Evolutionary conservation across 331 rosid species (phyloP).

Genomic region (Malus hybrid): DNA sequence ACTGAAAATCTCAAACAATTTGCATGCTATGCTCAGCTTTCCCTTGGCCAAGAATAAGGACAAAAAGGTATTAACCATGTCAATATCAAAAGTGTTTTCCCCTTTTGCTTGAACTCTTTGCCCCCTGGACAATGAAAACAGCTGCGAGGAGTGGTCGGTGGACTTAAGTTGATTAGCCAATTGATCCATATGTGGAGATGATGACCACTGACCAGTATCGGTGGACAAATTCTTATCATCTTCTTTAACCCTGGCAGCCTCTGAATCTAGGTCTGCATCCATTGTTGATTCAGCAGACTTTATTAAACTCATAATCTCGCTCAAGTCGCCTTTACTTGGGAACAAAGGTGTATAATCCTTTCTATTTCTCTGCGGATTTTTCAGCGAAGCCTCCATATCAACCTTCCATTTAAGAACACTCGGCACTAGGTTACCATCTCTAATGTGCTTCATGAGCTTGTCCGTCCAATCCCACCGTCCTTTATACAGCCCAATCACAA

Average conservation of each 20-base stretch:
- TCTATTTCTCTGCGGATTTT: too few relatives aligned
- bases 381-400: too few relatives aligned
- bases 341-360: too few relatives aligned
- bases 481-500: conserved; percentile 54
- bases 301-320: conserved; percentile 43
- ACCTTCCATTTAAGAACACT: too few relatives aligned
- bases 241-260: conserved; percentile 18
- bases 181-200: conserved; percentile 74
- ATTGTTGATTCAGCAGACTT: conserved; percentile 13
- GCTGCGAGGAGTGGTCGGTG: conserved; percentile 19
- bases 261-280: conserved; percentile 2
- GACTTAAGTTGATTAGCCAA: conserved; percentile 48
- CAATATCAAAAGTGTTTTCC: conserved; percentile 46
- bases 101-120: conserved; percentile 60
- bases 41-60: conserved; percentile 84
- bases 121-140: conserved; percentile 43
- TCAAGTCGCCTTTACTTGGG: conserved; percentile 6
- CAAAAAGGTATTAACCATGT: conserved; percentile 84
- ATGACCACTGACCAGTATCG: conserved; percentile 56
- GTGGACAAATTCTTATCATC: conserved; percentile 8
- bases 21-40: conserved; percentile 80
- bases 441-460: too few relatives aligned
- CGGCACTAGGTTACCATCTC: too few relatives aligned
- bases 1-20: conserved; percentile 76
- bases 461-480: conserved; percentile 39